These are phyloP conservation scores for Lanmaoa rubissima DNA, from an alignment of 768 basidiomycete species.

Conservation along the genomic window DNA sequence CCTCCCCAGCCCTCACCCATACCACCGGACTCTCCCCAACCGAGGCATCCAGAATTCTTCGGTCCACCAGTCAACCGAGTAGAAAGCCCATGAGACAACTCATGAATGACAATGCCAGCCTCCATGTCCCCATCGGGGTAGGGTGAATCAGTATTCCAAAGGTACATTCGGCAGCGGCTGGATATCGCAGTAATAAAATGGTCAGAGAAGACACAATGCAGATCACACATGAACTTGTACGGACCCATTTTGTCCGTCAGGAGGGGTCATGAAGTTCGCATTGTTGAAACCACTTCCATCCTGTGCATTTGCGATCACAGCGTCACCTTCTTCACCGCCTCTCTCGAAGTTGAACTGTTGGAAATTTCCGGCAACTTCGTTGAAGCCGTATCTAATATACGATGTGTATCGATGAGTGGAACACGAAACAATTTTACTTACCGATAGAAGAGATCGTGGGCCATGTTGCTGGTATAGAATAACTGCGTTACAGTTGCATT, in stretches of 20 bases:
- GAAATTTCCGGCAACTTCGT: conserved; percentile 92
- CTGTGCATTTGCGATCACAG: conserved; percentile 92
- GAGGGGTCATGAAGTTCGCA: conserved; percentile 87
- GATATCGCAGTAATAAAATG: background rate
- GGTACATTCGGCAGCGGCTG: conserved; percentile 88
- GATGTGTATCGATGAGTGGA: background rate
- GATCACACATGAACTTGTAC: conserved; percentile 3
- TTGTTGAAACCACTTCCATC: conserved; percentile 94
- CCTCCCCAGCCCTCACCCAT: conserved; percentile 99
- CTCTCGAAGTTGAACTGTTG: conserved; percentile 95
- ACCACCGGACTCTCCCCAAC: conserved; percentile 94
- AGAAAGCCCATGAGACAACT: conserved; percentile 84
- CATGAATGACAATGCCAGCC: conserved; percentile 95
- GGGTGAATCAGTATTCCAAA: conserved; percentile 89
- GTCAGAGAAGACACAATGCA: background rate
- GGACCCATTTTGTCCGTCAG: conserved; percentile 76
- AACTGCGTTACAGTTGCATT: conserved; percentile 85
- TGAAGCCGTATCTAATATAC: conserved; percentile 76
- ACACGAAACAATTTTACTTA: conserved; percentile 18
- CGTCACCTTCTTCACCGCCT: conserved; percentile 85
- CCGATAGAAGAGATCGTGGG: conserved; percentile 82
- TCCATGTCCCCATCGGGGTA: conserved; percentile 96
- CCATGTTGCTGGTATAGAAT: conserved; percentile 82
- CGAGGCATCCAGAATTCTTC: conserved; percentile 87
- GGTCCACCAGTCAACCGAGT: conserved; percentile 96